Percentiles rank a stretch among this genome's conserved stretches.
These are phyloP conservation scores for Physaria fendleri DNA, from an alignment of 345 rosid species.

Conservation along the genomic window DNA sequence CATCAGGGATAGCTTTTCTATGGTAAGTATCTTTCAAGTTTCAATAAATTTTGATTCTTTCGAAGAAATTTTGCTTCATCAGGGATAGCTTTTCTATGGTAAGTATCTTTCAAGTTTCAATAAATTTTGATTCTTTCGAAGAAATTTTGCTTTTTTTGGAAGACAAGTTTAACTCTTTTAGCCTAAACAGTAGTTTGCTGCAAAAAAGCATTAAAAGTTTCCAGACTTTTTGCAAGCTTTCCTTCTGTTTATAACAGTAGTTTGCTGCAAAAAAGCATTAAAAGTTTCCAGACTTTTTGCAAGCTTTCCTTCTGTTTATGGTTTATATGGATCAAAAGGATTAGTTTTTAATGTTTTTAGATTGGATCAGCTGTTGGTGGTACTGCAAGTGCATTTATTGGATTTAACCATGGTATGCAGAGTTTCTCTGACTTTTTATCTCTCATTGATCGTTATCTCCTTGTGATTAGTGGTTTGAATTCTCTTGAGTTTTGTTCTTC, in stretches of 20 bases:
- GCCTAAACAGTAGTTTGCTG: neutral
- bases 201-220: neutral
- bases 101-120: neutral
- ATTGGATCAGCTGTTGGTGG: constrained; percentile 96
- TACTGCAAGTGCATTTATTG: constrained; percentile 35
- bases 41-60: too few relatives aligned
- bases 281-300: neutral
- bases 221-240: neutral
- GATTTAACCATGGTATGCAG: constrained; percentile 30
- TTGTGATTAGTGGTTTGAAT: neutral
- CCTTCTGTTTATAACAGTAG: neutral
- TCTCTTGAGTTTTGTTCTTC: neutral
- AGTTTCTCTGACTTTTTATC: neutral
- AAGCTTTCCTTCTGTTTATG: neutral
- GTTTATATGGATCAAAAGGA: neutral
- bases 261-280: too few relatives aligned
- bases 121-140: neutral
- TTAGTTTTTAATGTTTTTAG: constrained; percentile 30
- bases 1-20: constrained; percentile 84
- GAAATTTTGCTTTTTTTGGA: neutral
- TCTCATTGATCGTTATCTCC: neutral
- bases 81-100: constrained; percentile 97
- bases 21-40: constrained; percentile 42
- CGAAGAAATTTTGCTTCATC: too few relatives aligned
- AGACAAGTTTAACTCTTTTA: neutral